Conservation (phyloP, 2,329 filamentous ascomycete species). For the Sporothrix luriei region DNA sequence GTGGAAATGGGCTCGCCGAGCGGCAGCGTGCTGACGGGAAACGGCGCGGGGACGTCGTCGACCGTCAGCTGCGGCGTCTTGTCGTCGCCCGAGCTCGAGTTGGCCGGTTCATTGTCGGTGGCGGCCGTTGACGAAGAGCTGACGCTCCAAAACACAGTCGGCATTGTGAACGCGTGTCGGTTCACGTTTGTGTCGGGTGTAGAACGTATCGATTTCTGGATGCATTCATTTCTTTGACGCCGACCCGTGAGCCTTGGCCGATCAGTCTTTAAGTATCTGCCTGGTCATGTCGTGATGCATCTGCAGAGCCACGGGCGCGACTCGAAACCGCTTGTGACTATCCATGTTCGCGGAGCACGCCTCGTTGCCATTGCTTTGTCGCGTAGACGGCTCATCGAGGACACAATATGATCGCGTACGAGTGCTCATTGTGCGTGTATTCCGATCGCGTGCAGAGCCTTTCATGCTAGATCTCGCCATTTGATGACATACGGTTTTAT, state of each 20-base stretch:
- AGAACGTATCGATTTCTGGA: not conserved
- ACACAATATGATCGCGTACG: no score
- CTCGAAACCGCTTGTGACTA: not conserved
- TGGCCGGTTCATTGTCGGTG: not conserved
- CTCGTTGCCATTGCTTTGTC: not conserved
- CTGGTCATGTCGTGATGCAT: not conserved
- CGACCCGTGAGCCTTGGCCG: not conserved
- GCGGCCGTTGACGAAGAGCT: not conserved
- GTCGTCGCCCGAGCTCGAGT: not conserved
- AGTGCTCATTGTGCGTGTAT: no score
- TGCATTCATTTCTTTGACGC: not conserved
- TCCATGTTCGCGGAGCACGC: not conserved
- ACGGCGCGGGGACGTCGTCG: not conserved
- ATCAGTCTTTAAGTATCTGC: not conserved
- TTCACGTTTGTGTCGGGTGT: not conserved
- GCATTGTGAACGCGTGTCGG: not conserved
- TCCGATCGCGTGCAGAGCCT: no score
- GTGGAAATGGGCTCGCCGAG: slow-evolving; percentile 1
- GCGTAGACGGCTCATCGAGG: no score
- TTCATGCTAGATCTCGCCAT: not conserved
- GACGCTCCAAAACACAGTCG: not conserved
- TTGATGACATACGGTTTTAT: not conserved
- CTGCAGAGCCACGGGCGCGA: not conserved
- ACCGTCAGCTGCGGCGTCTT: slow-evolving; percentile 3
- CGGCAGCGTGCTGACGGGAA: slow-evolving; percentile 1